A percentile compares a stretch with the other conserved stretches of the same genome.
Conservation (phyloP, 2,329 filamentous ascomycete species). For the Pseudocercospora fuligena region DNA sequence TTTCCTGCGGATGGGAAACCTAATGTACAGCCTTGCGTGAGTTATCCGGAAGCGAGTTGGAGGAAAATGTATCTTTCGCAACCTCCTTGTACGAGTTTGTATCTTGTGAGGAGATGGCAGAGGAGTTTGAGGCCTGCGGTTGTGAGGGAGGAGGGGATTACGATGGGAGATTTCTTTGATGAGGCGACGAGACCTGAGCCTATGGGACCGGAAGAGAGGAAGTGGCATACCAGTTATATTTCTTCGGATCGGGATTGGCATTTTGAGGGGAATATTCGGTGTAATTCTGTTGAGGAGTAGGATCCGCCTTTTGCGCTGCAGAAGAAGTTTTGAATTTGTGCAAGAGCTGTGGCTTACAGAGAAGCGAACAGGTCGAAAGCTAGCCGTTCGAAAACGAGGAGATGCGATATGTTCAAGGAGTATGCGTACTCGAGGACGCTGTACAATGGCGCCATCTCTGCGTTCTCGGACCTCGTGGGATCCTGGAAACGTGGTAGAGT, state of each 20-base stretch:
- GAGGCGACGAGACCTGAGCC: constrained; percentile 31
- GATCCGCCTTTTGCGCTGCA: constrained; percentile 27
- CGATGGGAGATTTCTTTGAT: constrained; percentile 40
- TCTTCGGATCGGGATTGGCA: constrained; percentile 43
- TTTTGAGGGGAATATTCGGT: constrained; percentile 42
- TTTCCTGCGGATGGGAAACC: constrained; percentile 36
- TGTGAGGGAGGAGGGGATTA: constrained; percentile 35
- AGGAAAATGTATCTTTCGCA: constrained; percentile 42
- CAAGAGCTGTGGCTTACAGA: constrained; percentile 2
- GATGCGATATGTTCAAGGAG: constrained; percentile 18
- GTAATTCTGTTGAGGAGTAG: constrained; percentile 34
- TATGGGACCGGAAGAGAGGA: constrained; percentile 21
- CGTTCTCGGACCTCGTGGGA: constrained; percentile 31
- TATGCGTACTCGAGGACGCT: constrained; percentile 28
- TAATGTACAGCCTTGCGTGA: constrained; percentile 27
- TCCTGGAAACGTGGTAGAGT: constrained; percentile 25
- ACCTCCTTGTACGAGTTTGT: constrained; percentile 40
- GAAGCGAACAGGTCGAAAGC: constrained; percentile 1
- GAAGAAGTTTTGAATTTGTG: background rate
- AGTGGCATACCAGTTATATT: constrained; percentile 41
- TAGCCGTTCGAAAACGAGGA: constrained; percentile 14
- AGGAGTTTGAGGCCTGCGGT: constrained; percentile 36
- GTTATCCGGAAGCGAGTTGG: constrained; percentile 41
- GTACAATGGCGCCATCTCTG: constrained; percentile 25
- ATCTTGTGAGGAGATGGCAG: constrained; percentile 39